These are phyloP conservation scores for Suillus weaverae DNA, from an alignment of 768 basidiomycete genomes.

Conservation along the genomic window DNA sequence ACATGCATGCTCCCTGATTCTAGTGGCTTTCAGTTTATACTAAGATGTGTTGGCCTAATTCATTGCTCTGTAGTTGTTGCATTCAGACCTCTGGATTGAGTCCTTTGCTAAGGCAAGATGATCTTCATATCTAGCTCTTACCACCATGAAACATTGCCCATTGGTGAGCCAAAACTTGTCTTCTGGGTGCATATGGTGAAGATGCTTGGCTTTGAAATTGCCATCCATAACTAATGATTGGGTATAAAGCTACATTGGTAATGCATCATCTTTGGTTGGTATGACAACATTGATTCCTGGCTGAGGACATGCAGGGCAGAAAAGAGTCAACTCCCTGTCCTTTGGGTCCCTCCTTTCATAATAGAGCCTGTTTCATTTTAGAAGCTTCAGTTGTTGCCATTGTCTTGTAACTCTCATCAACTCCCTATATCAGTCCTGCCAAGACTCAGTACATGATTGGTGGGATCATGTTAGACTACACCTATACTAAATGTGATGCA, in stretches of 20 bases:
- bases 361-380: slow-evolving; percentile 19
- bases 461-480: no score
- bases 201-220: background rate
- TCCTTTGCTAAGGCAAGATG: background rate
- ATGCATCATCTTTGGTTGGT: background rate
- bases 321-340: background rate
- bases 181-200: slow-evolving; percentile 8
- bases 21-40: slow-evolving; percentile 24
- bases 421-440: slow-evolving; percentile 18
- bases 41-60: slow-evolving; percentile 14
- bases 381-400: slow-evolving; percentile 20
- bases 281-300: background rate
- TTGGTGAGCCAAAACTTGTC: slow-evolving; percentile 18
- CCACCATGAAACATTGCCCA: slow-evolving; percentile 5
- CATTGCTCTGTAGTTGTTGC: slow-evolving; percentile 20
- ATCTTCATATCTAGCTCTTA: background rate
- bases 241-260: no score
- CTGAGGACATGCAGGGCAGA: slow-evolving; percentile 11
- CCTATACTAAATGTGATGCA: no score
- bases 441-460: no score
- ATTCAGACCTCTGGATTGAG: slow-evolving; percentile 8
- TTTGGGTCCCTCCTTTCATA: background rate
- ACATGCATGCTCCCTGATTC: slow-evolving; percentile 33
- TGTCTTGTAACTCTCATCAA: slow-evolving; percentile 12
- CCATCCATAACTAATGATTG: background rate